These are phyloP conservation scores for Geotrichum australiense DNA, from an alignment of 1,139 yeast species.

Conservation along the genomic window DNA sequence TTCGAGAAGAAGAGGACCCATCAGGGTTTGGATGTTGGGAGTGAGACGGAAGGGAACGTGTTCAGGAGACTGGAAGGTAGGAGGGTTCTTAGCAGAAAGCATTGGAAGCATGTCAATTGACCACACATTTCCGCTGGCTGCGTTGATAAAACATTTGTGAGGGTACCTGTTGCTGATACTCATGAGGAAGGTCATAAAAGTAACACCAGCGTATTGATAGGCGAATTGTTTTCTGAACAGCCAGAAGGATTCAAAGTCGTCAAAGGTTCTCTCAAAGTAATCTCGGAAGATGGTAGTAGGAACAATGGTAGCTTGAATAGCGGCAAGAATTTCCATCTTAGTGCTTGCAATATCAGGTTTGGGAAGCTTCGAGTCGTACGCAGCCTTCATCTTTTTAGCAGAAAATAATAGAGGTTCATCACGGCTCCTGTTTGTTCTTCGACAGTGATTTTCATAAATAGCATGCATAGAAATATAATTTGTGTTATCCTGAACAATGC, in stretches of 20 bases:
- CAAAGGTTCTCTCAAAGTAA: slow-evolving; percentile 54
- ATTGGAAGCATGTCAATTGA: slow-evolving; percentile 93
- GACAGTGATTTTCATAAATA: slow-evolving; percentile 84
- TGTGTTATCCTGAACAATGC: slow-evolving; percentile 80
- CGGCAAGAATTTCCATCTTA: slow-evolving; percentile 82
- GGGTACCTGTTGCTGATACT: slow-evolving; percentile 92
- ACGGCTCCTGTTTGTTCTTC: slow-evolving; percentile 61
- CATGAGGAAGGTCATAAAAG: slow-evolving; percentile 91
- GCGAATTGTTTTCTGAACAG: slow-evolving; percentile 91
- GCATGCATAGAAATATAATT: slow-evolving; percentile 75
- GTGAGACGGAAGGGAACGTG: slow-evolving; percentile 95
- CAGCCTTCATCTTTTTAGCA: slow-evolving; percentile 80
- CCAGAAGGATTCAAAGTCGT: slow-evolving; percentile 93
- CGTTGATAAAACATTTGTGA: slow-evolving; percentile 79
- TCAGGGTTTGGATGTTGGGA: slow-evolving; percentile 86
- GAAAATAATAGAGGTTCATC: slow-evolving; percentile 90
- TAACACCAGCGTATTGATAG: slow-evolving; percentile 91
- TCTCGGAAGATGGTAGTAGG: slow-evolving; percentile 82
- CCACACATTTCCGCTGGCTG: slow-evolving; percentile 82
- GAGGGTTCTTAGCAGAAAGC: slow-evolving; percentile 57
- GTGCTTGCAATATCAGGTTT: slow-evolving; percentile 87
- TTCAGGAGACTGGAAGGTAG: slow-evolving; percentile 89
- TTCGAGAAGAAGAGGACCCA: slow-evolving; percentile 89
- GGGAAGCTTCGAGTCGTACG: slow-evolving; percentile 85
- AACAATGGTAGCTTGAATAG: slow-evolving; percentile 79